Conservation (phyloP, 331 rosid species). For the Rosa hybrid region DNA sequence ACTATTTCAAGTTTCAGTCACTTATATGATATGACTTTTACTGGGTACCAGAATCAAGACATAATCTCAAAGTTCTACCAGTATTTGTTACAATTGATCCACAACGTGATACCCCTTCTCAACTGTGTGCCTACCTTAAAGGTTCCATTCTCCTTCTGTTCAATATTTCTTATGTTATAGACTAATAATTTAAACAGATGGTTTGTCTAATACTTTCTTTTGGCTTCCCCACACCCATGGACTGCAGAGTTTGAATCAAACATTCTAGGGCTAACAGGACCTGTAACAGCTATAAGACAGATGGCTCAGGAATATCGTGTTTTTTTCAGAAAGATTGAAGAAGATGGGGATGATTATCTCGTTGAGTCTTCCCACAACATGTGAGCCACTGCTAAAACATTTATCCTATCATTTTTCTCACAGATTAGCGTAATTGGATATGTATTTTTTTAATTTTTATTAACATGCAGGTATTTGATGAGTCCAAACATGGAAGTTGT, state of each 20-base stretch:
- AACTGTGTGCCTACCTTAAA: constrained; percentile 74
- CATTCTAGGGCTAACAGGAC: constrained; percentile 77
- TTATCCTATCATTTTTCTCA: neutral
- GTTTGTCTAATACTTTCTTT: constrained; percentile 15
- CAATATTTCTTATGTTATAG: constrained; percentile 6
- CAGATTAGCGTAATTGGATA: constrained; percentile 22
- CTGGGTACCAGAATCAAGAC: constrained; percentile 53
- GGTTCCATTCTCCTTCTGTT: constrained; percentile 47
- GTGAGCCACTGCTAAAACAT: constrained; percentile 43
- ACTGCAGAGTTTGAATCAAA: constrained; percentile 77
- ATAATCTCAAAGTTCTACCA: constrained; percentile 58
- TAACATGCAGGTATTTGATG: constrained; percentile 73
- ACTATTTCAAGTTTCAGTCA: neutral
- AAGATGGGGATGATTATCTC: constrained; percentile 87
- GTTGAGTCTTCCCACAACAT: constrained; percentile 83
- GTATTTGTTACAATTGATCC: constrained; percentile 93
- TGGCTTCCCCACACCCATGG: constrained; percentile 14
- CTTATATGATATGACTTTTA: constrained; percentile 10
- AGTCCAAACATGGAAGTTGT: constrained; percentile 77
- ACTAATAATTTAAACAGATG: neutral
- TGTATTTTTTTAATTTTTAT: constrained; percentile 10
- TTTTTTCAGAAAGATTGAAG: constrained; percentile 75
- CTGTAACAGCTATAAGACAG: constrained; percentile 74
- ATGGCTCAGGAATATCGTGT: constrained; percentile 89
- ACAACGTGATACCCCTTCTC: constrained; percentile 80